These are phyloP conservation scores for Penicillium odoratum DNA, from an alignment of 495 filamentous ascomycete genomes.

Conservation along the genomic window DNA sequence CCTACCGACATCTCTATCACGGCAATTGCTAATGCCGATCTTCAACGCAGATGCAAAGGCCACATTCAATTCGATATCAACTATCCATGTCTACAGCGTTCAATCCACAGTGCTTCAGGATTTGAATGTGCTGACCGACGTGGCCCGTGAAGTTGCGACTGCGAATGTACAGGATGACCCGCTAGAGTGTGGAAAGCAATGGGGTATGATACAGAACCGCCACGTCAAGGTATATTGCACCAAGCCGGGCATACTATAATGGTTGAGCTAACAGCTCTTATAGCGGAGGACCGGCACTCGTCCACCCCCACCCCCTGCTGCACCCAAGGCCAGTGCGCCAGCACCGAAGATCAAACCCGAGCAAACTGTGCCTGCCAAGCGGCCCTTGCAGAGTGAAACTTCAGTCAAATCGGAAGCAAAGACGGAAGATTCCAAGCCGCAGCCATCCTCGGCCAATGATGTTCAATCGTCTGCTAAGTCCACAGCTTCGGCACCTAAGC, in stretches of 20 bases:
- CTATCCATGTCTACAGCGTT: constrained; percentile 86
- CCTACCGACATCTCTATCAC: background rate
- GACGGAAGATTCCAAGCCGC: constrained; percentile 31
- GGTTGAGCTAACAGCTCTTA: constrained; percentile 13
- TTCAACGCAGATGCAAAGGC: constrained; percentile 59
- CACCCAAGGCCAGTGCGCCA: constrained; percentile 14
- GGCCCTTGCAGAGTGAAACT: constrained; percentile 29
- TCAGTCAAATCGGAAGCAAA: constrained; percentile 30
- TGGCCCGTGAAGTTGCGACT: constrained; percentile 57
- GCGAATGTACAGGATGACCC: constrained; percentile 61
- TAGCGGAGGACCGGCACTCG: constrained; percentile 51
- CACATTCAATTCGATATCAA: constrained; percentile 67
- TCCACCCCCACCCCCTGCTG: constrained; percentile 29
- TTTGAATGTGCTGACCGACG: constrained; percentile 71
- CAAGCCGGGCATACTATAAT: background rate
- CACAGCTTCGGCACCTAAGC: constrained; percentile 51
- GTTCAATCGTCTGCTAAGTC: constrained; percentile 37
- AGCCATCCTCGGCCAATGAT: constrained; percentile 22
- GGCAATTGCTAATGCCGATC: constrained; percentile 8
- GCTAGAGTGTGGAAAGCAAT: constrained; percentile 55
- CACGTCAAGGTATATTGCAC: constrained; percentile 52
- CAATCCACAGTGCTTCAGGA: constrained; percentile 72
- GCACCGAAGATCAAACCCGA: constrained; percentile 25
- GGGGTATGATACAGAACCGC: constrained; percentile 70
- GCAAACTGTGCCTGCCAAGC: constrained; percentile 36